Base-by-base conservation (phyloP, 2,329 filamentous ascomycete genomes). In the Hypoxylon sp. region DNA sequence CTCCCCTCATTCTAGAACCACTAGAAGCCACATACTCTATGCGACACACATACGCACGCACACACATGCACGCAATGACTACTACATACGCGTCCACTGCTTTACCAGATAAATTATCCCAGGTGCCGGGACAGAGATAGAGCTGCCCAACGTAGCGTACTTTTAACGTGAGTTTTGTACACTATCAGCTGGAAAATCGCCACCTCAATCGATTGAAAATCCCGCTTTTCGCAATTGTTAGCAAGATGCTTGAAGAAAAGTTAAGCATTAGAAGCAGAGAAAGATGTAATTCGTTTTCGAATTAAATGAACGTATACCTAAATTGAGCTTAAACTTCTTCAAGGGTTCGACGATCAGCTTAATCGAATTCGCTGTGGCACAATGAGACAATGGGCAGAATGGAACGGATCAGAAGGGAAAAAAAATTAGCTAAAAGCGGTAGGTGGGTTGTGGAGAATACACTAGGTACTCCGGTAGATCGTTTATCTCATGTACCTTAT, bases 401-500 rank as follows among this genome's bases (percentile, higher is more conserved):
- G 21, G 21, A 23, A 28, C 14, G 14, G 51, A 14, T 41, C 36
- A n/a, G 43, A 38, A 30, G 56, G 36, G 60, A 52, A 63, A 63
- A 48, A 61, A 53, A 60, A 61, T n/a, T n/a, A n/a, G 49, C 65
- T 60, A 61, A 68, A 63, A 48, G 17, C 57, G 58, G 63, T 65
- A 68, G 52, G 61, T 67, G 61, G 56, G 49, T 21, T 64, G 65
- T 55, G 56, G 53, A 59, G 52, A 65, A 23, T 9, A n/a, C n/a
- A n/a, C n/a, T n/a, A n/a, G n/a, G n/a, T n/a, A 17, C 51, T 45
- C 48, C 48, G 51, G 61, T 65, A 55, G 50, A 61, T 65, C 57
- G 52, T 41, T 49, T 51, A 48, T 19, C 21, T 13, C 6, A 28
- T 28, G 25, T 28, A 28, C 4, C n/a, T n/a, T n/a, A n/a, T n/a